Evolutionary conservation across 176 grass and related monocot genomes (phyloP).

Genomic region (Oryza rufipogon): DNA sequence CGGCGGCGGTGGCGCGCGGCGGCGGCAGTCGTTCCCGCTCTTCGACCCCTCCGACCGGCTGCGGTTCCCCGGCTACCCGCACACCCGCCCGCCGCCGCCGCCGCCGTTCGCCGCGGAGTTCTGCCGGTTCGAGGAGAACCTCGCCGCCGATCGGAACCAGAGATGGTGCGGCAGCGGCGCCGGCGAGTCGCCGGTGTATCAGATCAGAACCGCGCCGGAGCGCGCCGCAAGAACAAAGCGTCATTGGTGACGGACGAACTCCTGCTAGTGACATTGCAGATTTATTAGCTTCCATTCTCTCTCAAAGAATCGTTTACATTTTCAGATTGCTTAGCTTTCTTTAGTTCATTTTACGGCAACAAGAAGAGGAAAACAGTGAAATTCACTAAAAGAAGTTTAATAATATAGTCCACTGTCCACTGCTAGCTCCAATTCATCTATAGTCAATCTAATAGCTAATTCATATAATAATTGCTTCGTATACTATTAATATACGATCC

Average conservation of each 20-base stretch:
- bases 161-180: conserved; percentile 16
- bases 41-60: conserved; percentile 63
- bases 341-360: background rate
- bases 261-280: background rate
- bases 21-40: conserved; percentile 57
- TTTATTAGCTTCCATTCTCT: background rate
- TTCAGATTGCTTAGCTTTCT: background rate
- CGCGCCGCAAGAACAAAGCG: background rate
- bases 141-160: background rate
- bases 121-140: background rate
- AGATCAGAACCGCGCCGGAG: conserved; percentile 38
- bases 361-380: background rate
- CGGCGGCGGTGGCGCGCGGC: conserved; percentile 22
- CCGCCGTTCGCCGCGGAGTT: conserved; percentile 4
- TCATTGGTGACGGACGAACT: conserved; percentile 26
- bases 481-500: too few relatives aligned
- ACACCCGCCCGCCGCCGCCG: conserved; percentile 28
- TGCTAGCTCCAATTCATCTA: too few relatives aligned
- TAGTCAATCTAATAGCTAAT: too few relatives aligned
- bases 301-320: background rate
- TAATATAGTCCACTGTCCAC: too few relatives aligned
- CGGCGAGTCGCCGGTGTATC: conserved; percentile 65
- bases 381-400: too few relatives aligned
- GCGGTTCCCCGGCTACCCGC: conserved; percentile 60
- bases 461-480: too few relatives aligned